Evolutionary conservation across 2,329 filamentous ascomycete genomes (phyloP), one percentile per base, ranked within the genome.

Genomic region (Paraphoma sp.): DNA sequence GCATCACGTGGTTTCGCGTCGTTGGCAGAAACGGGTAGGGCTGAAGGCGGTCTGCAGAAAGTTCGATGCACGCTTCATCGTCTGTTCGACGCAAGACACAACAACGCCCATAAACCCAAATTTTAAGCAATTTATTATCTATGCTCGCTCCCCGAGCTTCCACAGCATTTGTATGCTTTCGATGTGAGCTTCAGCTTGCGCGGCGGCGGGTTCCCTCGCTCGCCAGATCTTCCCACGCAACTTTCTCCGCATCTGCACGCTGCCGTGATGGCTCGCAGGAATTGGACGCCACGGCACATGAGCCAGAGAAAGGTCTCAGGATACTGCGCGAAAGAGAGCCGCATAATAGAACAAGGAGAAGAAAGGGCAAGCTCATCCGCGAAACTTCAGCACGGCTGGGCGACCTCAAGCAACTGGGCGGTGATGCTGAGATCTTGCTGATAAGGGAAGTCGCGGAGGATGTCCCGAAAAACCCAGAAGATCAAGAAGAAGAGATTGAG

Each of bases 151-250:
- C 67, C 52, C 69, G 71, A 59, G 65, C 71, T 53, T 68, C 73
- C 54, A 65, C 67, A 64, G 74, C 74, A 62, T 76, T 74, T 51
- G 64, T 77, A 62, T 78, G 75, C 71, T 59, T 77, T 42, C 72
- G 72, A 62, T 78, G 76, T 70, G 72, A 76, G 63, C 66, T 76
- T 41, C 65, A 63, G 51, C 63, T 66, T 50, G 65, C 62, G 50
- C 70, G 65, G 16, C 62, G 64, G 12, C 58, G 59, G 46, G 46
- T 67, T 6, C 59, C 61, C 41, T 49, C 56, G 18, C 51, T 62
- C 31, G 31, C 62, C 23, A 63, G 59, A 14, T 59, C 58, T 23
- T 58, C 67, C 23, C 64, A 56, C 47, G 59, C 70, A 47, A 55
- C 48, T 53, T 74, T 76, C 64, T 75, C 72, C 28, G 53, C 69